Percentiles rank a stretch among this genome's conserved stretches.
These are phyloP conservation scores for Polygonum aviculare DNA, from an alignment of 148 eudicot genomes.

Conservation along the genomic window DNA sequence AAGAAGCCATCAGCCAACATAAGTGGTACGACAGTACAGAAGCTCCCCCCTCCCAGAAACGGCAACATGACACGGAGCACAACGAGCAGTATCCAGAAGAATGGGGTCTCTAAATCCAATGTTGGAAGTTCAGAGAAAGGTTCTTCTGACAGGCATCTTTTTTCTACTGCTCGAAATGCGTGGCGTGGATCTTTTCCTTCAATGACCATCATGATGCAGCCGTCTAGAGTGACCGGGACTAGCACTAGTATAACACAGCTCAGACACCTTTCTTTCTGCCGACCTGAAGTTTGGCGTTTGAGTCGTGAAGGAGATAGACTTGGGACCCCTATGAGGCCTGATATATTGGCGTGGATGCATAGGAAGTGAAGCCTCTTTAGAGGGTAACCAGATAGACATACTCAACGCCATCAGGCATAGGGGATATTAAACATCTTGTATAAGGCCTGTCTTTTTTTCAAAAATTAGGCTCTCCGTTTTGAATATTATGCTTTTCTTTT, in stretches of 20 bases:
- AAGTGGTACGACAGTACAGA: constrained; percentile 23
- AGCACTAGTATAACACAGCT: constrained; percentile 28
- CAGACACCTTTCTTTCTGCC: constrained; percentile 34
- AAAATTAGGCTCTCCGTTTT: not conserved
- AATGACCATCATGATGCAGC: constrained; percentile 43
- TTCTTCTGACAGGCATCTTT: constrained; percentile 51
- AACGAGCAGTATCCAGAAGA: constrained; percentile 27
- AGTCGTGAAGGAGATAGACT: constrained; percentile 19
- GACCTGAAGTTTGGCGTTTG: constrained; percentile 20
- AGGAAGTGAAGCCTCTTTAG: constrained; percentile 11
- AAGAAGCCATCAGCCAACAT: constrained; percentile 85
- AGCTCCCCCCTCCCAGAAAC: constrained; percentile 24
- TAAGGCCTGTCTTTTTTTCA: not conserved
- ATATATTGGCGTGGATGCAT: constrained; percentile 62
- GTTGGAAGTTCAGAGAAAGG: constrained; percentile 21
- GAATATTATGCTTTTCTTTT: no score
- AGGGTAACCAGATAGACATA: not conserved
- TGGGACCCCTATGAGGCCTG: constrained; percentile 44
- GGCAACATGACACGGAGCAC: constrained; percentile 25
- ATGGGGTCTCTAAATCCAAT: constrained; percentile 21
- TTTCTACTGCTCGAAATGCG: constrained; percentile 37
- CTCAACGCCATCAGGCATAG: not conserved
- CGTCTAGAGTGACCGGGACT: constrained; percentile 31
- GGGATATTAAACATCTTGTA: not conserved
- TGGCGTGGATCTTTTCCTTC: constrained; percentile 52